These are phyloP conservation scores for Polygonum maritimum DNA, from an alignment of 148 eudicot genomes.

Conservation along the genomic window DNA sequence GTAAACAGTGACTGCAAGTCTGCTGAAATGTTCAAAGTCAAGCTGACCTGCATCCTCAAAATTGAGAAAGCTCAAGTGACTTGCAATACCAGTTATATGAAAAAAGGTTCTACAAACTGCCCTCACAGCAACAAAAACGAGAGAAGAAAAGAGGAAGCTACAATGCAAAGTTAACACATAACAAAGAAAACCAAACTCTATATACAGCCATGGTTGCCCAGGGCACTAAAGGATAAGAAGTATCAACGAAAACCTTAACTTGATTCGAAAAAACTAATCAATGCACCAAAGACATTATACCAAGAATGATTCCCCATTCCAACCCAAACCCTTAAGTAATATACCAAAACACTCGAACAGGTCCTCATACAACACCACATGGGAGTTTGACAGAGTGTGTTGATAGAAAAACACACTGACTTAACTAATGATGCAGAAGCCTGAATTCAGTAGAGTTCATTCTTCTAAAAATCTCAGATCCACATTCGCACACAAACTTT, in stretches of 20 bases:
- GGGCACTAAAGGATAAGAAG: background rate
- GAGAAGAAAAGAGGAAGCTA: background rate
- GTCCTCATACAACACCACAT: too few species aligned
- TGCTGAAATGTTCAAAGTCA: slow-evolving; percentile 64
- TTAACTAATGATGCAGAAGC: background rate
- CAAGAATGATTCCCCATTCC: too few species aligned
- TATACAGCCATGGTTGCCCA: background rate
- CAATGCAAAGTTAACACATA: background rate
- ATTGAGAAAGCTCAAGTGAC: background rate
- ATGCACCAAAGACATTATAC: too few species aligned
- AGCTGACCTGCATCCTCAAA: slow-evolving; percentile 38
- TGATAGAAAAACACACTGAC: background rate
- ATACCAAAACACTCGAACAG: too few species aligned
- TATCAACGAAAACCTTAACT: too few species aligned
- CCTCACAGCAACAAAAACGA: background rate
- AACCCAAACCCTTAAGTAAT: too few species aligned
- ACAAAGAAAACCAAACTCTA: background rate
- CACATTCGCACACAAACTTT: background rate
- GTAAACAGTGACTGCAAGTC: slow-evolving; percentile 75
- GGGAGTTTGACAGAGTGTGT: background rate
- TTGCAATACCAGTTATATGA: background rate
- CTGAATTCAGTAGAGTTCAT: background rate
- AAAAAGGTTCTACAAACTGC: background rate
- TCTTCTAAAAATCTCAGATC: background rate
- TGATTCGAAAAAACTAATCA: too few species aligned